A percentile compares a stretch with the other conserved stretches of the same genome.
phyloP scores from a whole-genome alignment of 257 asterid genomes.

The Solanum microdontum region DNA sequence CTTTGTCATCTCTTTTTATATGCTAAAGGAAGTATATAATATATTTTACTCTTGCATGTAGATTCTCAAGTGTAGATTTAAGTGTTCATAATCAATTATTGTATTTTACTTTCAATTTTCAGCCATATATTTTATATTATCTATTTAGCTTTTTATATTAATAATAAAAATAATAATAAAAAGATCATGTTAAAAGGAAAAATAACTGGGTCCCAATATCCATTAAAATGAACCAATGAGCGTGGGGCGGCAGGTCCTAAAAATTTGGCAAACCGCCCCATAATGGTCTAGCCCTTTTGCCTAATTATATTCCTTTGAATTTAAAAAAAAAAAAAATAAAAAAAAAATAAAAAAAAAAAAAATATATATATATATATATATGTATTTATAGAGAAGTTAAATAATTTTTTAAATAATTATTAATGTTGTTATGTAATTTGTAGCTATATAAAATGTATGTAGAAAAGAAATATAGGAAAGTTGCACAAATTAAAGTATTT shows the following conservation, averaged over 20 bases:
- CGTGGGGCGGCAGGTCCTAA: constrained; percentile 8
- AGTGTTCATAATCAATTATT: neutral
- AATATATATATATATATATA: too few relatives aligned
- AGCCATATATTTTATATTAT: neutral
- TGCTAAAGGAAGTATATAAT: neutral
- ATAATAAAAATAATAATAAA: neutral
- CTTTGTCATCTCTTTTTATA: neutral
- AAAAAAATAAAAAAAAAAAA: too few relatives aligned
- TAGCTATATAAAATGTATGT: neutral
- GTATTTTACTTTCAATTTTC: neutral
- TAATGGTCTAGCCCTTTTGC: neutral
- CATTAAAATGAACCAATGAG: neutral
- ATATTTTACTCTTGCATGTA: neutral
- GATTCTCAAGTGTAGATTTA: neutral
- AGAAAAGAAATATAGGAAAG: neutral
- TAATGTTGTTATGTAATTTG: neutral
- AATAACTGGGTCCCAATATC: neutral
- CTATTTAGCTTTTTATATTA: neutral
- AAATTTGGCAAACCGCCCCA: constrained; percentile 8
- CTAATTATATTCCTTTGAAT: neutral
- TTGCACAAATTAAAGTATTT: neutral
- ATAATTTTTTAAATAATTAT: neutral
- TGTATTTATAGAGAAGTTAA: neutral
- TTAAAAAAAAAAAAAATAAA: too few relatives aligned
- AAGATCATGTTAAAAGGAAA: neutral